Base-by-base conservation (phyloP, 148 eudicot species). In the Spergularia bocconei region DNA sequence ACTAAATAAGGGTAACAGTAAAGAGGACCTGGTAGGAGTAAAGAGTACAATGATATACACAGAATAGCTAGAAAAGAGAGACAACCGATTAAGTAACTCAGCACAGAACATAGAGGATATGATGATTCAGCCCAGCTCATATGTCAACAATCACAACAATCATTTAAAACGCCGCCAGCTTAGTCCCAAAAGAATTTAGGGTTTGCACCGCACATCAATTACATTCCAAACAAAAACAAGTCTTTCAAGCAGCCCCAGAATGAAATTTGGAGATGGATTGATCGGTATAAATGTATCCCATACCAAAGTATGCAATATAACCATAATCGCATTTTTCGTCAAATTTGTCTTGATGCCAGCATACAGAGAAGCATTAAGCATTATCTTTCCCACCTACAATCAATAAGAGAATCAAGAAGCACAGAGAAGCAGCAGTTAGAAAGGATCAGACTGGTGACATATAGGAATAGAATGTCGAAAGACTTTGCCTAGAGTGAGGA, bases 241-340 rank as follows among this genome's bases (percentile, higher is more conserved):
- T 11, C 53, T 25, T 17, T 66, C 25, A n/a, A 66, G 5, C 13
- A 38, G 21, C 17, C 65, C 65, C 7, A 15, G 13, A 66, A 25
- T 6, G 33, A 53, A 72, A 14, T 7, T 4, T 38, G 12, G 0
- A 69, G 53, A 67, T 14, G 53, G 13, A n/a, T 44, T 69, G 39
- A 52, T 19, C 25, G 13, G 25, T 33, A 39, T 7, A 48, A 66
- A 10, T 5, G 25, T 13, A 39, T 33, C 50, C 71, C 48, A 47
- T 93, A 95, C 99, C 94, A 84, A 56, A 44, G 97, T 87, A 82
- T 96, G 98, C 63, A 96, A 91, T 75, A 96, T 96, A 41, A 93
- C 90, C 75, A 92, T 91, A 71, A 95, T 80, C 39, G 92, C 79
- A 84, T 89, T 92, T 83, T 89, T 96, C 84, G 86, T 97, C 79